Percentiles rank a stretch among this genome's conserved stretches.
Evolutionary conservation across 2,329 filamentous ascomycete species (phyloP).

Genomic region (Ophiocordyceps camponoti-leonardi): DNA sequence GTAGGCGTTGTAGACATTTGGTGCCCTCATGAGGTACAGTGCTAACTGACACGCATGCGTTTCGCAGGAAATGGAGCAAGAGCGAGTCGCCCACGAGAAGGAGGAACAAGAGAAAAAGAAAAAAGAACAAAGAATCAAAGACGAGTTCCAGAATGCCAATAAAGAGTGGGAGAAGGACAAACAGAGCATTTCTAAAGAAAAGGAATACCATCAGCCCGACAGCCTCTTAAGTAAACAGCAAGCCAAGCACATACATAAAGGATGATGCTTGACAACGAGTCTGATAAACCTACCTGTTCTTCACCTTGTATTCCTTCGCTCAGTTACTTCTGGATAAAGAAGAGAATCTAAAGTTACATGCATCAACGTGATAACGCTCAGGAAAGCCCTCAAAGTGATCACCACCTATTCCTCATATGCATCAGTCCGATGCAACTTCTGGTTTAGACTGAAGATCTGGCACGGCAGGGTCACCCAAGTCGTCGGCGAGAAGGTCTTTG

Average conservation of each 20-base stretch:
- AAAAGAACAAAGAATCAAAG: slow-evolving; percentile 54
- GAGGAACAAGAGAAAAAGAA: slow-evolving; percentile 54
- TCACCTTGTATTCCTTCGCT: too few relatives aligned
- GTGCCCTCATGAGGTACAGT: too few relatives aligned
- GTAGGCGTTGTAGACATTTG: too few relatives aligned
- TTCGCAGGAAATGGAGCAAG: slow-evolving; percentile 73
- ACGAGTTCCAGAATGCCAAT: slow-evolving; percentile 60
- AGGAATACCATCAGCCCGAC: background rate
- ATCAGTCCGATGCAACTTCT: too few relatives aligned
- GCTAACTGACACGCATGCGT: slow-evolving; percentile 4
- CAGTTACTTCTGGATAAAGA: too few relatives aligned
- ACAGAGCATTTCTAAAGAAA: slow-evolving; percentile 47
- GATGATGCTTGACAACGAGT: background rate
- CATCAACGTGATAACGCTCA: too few relatives aligned
- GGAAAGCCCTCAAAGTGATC: too few relatives aligned
- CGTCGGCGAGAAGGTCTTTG: slow-evolving; percentile 37
- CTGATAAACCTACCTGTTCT: too few relatives aligned
- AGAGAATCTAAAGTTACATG: too few relatives aligned
- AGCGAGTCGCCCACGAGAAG: slow-evolving; percentile 61
- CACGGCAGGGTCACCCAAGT: slow-evolving; percentile 4
- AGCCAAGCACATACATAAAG: background rate
- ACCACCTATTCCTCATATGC: too few relatives aligned
- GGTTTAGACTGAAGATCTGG: background rate
- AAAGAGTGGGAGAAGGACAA: slow-evolving; percentile 86
- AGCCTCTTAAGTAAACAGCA: background rate